These are phyloP conservation scores for Suhomyces tanzawaensis DNA, from an alignment of 805 yeast genomes.

Conservation along the genomic window DNA sequence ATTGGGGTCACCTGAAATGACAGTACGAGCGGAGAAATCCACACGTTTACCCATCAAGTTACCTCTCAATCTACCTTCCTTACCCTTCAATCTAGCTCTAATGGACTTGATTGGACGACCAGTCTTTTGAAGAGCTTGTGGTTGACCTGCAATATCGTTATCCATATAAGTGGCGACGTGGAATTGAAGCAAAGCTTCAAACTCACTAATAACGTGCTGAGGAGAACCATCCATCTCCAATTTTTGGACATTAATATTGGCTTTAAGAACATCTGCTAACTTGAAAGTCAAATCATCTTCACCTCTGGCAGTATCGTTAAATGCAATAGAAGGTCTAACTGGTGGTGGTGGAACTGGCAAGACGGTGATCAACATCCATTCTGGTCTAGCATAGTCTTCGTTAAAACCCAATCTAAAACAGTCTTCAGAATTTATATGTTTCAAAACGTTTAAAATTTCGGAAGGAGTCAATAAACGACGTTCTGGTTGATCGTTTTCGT, in stretches of 20 bases:
- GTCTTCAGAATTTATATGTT: slow-evolving; percentile 85
- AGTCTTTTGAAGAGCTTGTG: slow-evolving; percentile 96
- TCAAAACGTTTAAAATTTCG: slow-evolving; percentile 87
- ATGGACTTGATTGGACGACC: slow-evolving; percentile 98
- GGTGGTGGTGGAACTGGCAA: slow-evolving; percentile 99
- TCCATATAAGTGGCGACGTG: slow-evolving; percentile 99
- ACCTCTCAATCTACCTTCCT: slow-evolving; percentile 98
- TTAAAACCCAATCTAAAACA: slow-evolving; percentile 81
- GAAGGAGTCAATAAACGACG: slow-evolving; percentile 83
- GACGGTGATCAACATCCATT: slow-evolving; percentile 97
- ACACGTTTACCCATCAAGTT: slow-evolving; percentile 99
- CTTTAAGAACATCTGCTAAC: slow-evolving; percentile 93
- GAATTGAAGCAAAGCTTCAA: slow-evolving; percentile 90
- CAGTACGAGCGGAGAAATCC: slow-evolving; percentile 98
- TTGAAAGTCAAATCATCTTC: slow-evolving; percentile 99
- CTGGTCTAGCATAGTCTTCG: slow-evolving; percentile 97
- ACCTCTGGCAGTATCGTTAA: slow-evolving; percentile 96
- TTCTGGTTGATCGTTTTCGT: slow-evolving; percentile 88
- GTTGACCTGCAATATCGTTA: slow-evolving; percentile 99
- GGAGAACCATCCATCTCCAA: slow-evolving; percentile 99
- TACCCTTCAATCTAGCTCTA: slow-evolving; percentile 99
- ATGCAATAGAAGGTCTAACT: slow-evolving; percentile 97
- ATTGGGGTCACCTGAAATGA: slow-evolving; percentile 98
- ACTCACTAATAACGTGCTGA: slow-evolving; percentile 95
- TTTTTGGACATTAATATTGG: slow-evolving; percentile 95